Percentiles rank a stretch among this genome's conserved stretches.
These are phyloP conservation scores for Candida anglica DNA, from an alignment of 805 yeast species.

Conservation along the genomic window DNA sequence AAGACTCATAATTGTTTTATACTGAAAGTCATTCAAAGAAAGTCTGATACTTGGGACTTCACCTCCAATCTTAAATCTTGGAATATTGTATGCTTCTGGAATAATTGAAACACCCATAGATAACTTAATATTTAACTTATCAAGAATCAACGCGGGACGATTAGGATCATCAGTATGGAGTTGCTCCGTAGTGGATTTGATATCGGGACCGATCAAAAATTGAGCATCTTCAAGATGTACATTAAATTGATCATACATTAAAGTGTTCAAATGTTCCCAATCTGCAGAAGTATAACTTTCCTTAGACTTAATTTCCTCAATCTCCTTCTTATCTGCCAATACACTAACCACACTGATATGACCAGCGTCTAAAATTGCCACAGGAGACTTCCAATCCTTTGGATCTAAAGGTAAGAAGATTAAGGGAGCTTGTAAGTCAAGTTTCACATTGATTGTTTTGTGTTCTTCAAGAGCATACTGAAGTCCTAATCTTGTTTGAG, in stretches of 20 bases:
- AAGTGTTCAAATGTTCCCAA: conserved; percentile 68
- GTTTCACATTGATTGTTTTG: conserved; percentile 77
- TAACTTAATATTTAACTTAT: conserved; percentile 70
- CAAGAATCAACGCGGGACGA: conserved; percentile 62
- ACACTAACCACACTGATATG: conserved; percentile 83
- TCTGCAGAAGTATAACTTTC: conserved; percentile 58
- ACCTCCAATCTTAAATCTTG: conserved; percentile 72
- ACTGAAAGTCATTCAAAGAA: conserved; percentile 82
- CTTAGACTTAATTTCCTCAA: conserved; percentile 66
- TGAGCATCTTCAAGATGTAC: conserved; percentile 81
- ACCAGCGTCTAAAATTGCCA: conserved; percentile 92
- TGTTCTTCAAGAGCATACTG: conserved; percentile 95
- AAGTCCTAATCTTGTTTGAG: conserved; percentile 86
- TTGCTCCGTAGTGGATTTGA: conserved; percentile 73
- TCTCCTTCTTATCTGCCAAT: conserved; percentile 63
- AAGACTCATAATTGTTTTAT: conserved; percentile 79
- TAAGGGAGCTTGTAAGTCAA: conserved; percentile 92
- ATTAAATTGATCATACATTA: conserved; percentile 88
- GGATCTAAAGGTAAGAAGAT: conserved; percentile 84
- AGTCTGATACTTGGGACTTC: conserved; percentile 70
- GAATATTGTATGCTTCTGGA: conserved; percentile 71
- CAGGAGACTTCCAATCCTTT: conserved; percentile 75
- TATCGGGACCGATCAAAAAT: conserved; percentile 77
- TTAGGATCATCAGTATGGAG: conserved; percentile 43
- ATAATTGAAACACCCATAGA: conserved; percentile 78